These are phyloP conservation scores for Oenanthe javanica DNA, from an alignment of 140 eudicot genomes.

Conservation along the genomic window DNA sequence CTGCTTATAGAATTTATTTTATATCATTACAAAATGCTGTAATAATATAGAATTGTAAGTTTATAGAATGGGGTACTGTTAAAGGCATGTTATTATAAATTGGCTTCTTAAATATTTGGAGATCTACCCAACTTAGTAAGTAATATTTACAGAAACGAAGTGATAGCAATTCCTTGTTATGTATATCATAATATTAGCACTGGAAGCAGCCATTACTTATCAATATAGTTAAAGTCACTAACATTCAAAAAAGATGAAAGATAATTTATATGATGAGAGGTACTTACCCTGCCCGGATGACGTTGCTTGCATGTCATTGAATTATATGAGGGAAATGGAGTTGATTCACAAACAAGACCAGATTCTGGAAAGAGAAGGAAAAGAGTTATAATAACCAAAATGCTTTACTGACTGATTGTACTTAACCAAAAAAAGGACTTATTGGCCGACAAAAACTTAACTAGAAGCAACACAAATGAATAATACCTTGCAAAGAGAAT, in stretches of 20 bases:
- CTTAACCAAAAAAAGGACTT: background rate
- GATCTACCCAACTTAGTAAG: background rate
- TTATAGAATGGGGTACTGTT: background rate
- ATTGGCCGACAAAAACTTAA: background rate
- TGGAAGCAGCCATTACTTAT: background rate
- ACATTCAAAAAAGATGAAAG: background rate
- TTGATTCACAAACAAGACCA: constrained; percentile 33
- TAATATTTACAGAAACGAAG: background rate
- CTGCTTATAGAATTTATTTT: background rate
- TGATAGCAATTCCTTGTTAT: background rate
- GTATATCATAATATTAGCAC: background rate
- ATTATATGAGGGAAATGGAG: constrained; percentile 27
- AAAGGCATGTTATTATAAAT: background rate
- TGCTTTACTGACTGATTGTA: background rate
- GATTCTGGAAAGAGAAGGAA: constrained; percentile 37
- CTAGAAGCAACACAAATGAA: background rate
- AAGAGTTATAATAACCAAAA: constrained; percentile 4
- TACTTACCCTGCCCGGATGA: constrained; percentile 43
- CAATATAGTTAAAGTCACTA: background rate
- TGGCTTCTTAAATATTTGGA: background rate
- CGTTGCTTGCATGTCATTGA: constrained; percentile 35
- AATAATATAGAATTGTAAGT: background rate
- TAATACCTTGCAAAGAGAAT: background rate
- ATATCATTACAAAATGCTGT: background rate
- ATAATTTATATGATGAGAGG: background rate